These are phyloP conservation scores for Malania oleifera DNA, from an alignment of 164 flowering plant species.

Conservation along the genomic window DNA sequence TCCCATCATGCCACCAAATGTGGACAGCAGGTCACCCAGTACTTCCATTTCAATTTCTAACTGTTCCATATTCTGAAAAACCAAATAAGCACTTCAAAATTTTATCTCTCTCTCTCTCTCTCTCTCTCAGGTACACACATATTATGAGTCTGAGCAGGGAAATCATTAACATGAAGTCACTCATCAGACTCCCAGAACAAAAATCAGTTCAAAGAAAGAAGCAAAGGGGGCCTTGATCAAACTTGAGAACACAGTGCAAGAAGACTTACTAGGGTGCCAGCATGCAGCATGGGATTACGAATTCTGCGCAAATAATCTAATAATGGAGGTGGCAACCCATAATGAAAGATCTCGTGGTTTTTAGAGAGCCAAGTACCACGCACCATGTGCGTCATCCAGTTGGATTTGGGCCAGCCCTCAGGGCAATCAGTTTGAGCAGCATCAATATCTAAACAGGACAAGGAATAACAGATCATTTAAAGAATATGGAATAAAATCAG, in stretches of 20 bases:
- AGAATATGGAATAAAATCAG: background rate
- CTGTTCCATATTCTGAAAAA: constrained; percentile 28
- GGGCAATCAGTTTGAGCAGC: constrained; percentile 23
- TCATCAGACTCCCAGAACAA: background rate
- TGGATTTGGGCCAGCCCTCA: constrained; percentile 17
- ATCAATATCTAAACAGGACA: constrained; percentile 47
- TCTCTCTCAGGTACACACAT: too few species aligned
- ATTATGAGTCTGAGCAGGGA: background rate
- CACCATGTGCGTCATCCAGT: constrained; percentile 75
- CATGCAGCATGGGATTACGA: constrained; percentile 16
- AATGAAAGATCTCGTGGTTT: constrained; percentile 47
- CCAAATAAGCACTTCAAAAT: background rate
- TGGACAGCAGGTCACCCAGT: constrained; percentile 42
- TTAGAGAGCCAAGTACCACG: constrained; percentile 77
- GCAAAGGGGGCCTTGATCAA: background rate
- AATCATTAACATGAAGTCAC: too few species aligned
- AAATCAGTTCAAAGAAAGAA: background rate
- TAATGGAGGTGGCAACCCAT: constrained; percentile 76
- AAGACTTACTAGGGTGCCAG: constrained; percentile 33
- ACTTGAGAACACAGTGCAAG: background rate
- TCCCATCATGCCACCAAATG: constrained; percentile 60
- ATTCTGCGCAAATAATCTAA: constrained; percentile 52
- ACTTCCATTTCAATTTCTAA: constrained; percentile 51
- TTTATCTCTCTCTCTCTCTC: too few species aligned
- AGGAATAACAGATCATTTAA: background rate